These are phyloP conservation scores for Macrolepiota albuminosa DNA, from an alignment of 768 basidiomycete species.

Conservation along the genomic window DNA sequence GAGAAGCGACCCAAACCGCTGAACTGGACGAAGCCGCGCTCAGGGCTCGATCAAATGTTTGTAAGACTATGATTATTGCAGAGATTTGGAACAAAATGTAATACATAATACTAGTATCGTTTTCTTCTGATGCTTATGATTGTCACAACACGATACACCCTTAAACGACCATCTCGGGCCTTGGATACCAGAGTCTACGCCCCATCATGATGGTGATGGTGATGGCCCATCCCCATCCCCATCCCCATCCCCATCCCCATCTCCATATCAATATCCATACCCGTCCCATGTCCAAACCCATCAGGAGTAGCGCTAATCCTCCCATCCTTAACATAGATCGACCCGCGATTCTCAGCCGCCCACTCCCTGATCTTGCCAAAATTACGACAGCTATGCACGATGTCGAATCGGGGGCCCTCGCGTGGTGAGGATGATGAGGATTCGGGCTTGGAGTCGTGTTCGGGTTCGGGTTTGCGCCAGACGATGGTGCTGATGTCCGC, in stretches of 20 bases:
- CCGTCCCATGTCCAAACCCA: not conserved
- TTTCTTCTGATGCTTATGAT: no score
- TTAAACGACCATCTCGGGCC: no score
- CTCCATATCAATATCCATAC: not conserved
- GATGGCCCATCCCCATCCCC: not conserved
- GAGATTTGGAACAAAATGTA: no score
- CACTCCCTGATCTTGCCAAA: constrained; percentile 7
- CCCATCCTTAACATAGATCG: constrained; percentile 7
- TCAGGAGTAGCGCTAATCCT: constrained; percentile 7
- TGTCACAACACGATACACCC: no score
- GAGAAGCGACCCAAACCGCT: constrained; percentile 44
- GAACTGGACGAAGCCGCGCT: constrained; percentile 62
- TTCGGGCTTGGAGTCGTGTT: no score
- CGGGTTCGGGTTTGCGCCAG: not conserved
- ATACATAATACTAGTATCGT: no score
- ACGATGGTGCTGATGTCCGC: constrained; percentile 10
- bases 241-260: no score
- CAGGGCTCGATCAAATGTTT: constrained; percentile 18
- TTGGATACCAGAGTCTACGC: not conserved
- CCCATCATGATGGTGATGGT: constrained; percentile 4
- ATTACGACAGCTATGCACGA: constrained; percentile 9
- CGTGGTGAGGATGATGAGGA: not conserved
- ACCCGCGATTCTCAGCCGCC: constrained; percentile 4
- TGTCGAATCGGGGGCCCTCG: constrained; percentile 5
- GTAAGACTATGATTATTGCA: no score